Percentiles rank a stretch among this genome's conserved stretches.
Conservation (phyloP, 164 flowering plant genomes). For the Pachysandra terminalis region DNA sequence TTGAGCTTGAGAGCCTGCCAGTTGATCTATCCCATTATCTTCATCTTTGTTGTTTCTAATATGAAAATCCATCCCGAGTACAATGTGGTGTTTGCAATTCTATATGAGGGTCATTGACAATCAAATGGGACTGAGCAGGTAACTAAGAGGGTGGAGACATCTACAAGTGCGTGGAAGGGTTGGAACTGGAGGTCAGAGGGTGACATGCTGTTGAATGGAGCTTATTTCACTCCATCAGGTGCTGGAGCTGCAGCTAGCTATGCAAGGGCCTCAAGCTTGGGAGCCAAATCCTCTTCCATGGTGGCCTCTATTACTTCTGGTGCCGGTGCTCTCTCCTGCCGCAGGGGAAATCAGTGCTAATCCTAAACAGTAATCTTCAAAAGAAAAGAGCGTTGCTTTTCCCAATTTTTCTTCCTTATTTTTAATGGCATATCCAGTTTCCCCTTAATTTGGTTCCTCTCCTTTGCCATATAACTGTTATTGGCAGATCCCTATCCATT, state of each 20-base stretch:
- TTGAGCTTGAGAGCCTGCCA: neutral
- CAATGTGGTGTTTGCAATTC: neutral
- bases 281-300: slow-evolving; percentile 89
- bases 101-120: neutral
- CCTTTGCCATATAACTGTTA: neutral
- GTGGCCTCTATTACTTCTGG: slow-evolving; percentile 72
- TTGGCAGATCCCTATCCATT: slow-evolving; percentile 10
- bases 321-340: slow-evolving; percentile 83
- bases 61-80: too few species aligned
- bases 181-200: slow-evolving; percentile 99
- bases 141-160: slow-evolving; percentile 82
- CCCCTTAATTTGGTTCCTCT: neutral
- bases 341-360: slow-evolving; percentile 60
- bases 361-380: slow-evolving; percentile 6
- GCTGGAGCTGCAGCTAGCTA: slow-evolving; percentile 84
- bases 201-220: slow-evolving; percentile 89
- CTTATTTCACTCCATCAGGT: slow-evolving; percentile 92
- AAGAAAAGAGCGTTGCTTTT: neutral
- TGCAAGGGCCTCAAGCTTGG: slow-evolving; percentile 90
- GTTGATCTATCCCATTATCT: too few species aligned
- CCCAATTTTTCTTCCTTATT: slow-evolving; percentile 5
- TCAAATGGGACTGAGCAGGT: slow-evolving; percentile 47
- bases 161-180: slow-evolving; percentile 44
- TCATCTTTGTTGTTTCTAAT: neutral
- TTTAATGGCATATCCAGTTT: slow-evolving; percentile 2